phyloP scores from a whole-genome alignment of 139 green algal genomes.

The Chlorokybus atmophyticus region DNA sequence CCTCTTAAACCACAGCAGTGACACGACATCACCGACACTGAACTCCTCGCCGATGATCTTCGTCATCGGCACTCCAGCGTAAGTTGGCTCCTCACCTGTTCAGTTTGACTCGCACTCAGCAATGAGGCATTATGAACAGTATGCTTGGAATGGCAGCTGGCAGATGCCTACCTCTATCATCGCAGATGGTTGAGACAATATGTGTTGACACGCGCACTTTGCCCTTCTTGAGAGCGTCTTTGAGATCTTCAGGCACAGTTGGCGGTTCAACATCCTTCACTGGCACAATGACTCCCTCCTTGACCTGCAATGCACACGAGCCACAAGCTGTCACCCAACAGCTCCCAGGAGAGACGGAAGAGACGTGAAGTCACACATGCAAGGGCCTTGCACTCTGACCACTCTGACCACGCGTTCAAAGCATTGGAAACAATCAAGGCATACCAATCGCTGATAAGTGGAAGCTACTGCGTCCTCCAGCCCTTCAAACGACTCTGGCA shows the following conservation, averaged over 20 bases:
- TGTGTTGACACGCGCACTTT: conserved; percentile 79
- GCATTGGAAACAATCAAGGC: too few species aligned
- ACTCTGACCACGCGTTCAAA: too few species aligned
- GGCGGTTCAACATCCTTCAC: conserved; percentile 45
- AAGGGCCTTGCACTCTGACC: too few species aligned
- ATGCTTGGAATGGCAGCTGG: too few species aligned
- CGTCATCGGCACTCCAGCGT: conserved; percentile 37
- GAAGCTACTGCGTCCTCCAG: conserved; percentile 45
- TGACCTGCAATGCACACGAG: conserved; percentile 34
- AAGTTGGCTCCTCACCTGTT: conserved; percentile 66
- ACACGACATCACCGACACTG: conserved; percentile 72
- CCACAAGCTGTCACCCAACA: too few species aligned
- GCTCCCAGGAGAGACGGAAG: too few species aligned
- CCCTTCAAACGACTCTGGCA: conserved; percentile 78
- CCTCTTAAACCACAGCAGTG: conserved; percentile 59
- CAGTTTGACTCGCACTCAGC: too few species aligned
- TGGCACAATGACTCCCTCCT: conserved; percentile 41
- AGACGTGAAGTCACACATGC: too few species aligned
- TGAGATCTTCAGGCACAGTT: conserved; percentile 59
- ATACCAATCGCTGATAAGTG: conserved; percentile 42
- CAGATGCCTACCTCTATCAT: conserved; percentile 57
- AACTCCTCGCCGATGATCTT: conserved; percentile 71
- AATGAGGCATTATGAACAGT: too few species aligned
- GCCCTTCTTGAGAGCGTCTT: conserved; percentile 57
- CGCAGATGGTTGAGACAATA: conserved; percentile 80